These are phyloP conservation scores for Radiomyces spectabilis DNA, from an alignment of 192 early-diverging fungal genomes.

Conservation along the genomic window DNA sequence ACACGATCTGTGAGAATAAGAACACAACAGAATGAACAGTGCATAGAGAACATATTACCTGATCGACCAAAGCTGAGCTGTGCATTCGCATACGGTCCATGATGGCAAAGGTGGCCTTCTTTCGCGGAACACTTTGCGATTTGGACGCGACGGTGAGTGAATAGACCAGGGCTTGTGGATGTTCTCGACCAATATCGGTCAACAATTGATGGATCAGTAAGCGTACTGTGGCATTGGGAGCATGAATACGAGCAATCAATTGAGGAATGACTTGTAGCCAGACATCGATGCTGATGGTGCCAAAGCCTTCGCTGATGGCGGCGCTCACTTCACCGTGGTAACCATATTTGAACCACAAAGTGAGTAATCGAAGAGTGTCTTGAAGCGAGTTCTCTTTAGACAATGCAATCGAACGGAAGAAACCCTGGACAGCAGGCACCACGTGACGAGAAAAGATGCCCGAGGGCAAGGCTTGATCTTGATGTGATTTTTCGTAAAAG, in stretches of 20 bases:
- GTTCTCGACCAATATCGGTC: conserved; percentile 82
- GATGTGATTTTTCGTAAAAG: conserved; percentile 58
- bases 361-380: conserved; percentile 88
- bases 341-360: conserved; percentile 95
- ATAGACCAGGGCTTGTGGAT: conserved; percentile 97
- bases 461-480: conserved; percentile 23
- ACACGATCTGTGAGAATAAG: no score
- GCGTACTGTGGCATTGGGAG: conserved; percentile 66
- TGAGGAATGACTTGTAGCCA: conserved; percentile 99
- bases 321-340: conserved; percentile 77
- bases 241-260: conserved; percentile 90
- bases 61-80: conserved; percentile 79
- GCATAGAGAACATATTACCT: conserved; percentile 36
- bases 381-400: conserved; percentile 82
- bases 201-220: conserved; percentile 83
- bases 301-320: conserved; percentile 77
- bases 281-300: conserved; percentile 77
- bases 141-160: conserved; percentile 94
- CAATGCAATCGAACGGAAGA: conserved; percentile 88
- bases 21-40: background rate
- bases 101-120: conserved; percentile 74
- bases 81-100: conserved; percentile 89
- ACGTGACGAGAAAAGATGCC: conserved; percentile 56
- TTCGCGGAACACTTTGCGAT: conserved; percentile 68
- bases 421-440: conserved; percentile 87